phyloP scores from a whole-genome alignment of 2,329 filamentous ascomycete species.

The Botrytis pseudocinerea region DNA sequence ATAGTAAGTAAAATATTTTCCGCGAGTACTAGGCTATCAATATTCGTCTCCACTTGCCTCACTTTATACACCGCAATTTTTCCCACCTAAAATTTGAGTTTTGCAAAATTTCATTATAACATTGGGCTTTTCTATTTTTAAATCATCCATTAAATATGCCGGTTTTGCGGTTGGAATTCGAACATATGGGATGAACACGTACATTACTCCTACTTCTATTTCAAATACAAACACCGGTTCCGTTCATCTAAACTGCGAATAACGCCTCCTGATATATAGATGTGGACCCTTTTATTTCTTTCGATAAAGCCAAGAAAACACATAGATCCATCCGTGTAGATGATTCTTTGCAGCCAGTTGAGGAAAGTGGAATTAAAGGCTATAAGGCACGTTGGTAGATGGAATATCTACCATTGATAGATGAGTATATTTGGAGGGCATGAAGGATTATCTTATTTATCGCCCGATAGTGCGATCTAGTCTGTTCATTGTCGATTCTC shows the following conservation, averaged over 20 bases:
- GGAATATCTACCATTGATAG: neutral
- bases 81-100: neutral
- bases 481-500: neutral
- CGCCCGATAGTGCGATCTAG: too few relatives aligned
- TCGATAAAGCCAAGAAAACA: neutral
- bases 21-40: neutral
- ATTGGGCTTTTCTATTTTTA: neutral
- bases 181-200: neutral
- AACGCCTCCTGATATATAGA: neutral
- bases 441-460: neutral
- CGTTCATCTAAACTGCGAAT: neutral
- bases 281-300: accelerated
- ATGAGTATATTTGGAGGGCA: too few relatives aligned
- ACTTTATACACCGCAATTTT: neutral
- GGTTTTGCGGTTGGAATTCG: neutral
- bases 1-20: neutral
- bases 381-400: neutral
- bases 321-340: too few relatives aligned
- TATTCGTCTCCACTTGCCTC: neutral
- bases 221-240: neutral
- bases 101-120: neutral
- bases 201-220: neutral
- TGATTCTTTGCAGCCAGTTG: neutral
- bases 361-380: neutral
- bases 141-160: too few relatives aligned